Conservation (phyloP, 441 rosid genomes). For the Arabidopsis hybrid region DNA sequence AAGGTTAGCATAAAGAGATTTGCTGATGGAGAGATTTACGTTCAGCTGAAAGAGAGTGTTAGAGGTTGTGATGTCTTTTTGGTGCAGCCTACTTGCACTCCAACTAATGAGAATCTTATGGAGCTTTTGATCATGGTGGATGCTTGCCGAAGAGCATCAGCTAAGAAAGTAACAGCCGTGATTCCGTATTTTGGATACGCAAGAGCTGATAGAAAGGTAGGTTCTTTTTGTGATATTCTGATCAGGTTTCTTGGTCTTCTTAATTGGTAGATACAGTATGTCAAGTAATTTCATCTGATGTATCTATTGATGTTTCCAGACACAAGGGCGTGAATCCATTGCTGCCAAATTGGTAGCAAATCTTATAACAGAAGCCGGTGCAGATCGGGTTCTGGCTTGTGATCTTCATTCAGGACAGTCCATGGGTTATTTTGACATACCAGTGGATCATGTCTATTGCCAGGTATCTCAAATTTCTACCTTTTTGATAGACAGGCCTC, state of each 20-base stretch:
- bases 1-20: conserved; percentile 72
- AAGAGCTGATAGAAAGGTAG: conserved; percentile 85
- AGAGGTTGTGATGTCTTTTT: conserved; percentile 77
- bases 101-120: conserved; percentile 82
- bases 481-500: neutral
- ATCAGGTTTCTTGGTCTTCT: neutral
- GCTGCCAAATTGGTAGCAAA: conserved; percentile 85
- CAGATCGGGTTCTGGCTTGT: conserved; percentile 73
- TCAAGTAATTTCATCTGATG: neutral
- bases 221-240: conserved; percentile 34
- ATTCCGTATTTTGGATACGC: conserved; percentile 87
- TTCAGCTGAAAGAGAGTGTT: conserved; percentile 78
- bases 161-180: conserved; percentile 75
- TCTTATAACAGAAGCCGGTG: conserved; percentile 77
- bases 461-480: conserved; percentile 47
- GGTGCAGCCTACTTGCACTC: conserved; percentile 79
- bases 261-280: neutral
- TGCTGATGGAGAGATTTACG: conserved; percentile 79
- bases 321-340: conserved; percentile 85
- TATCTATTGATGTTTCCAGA: conserved; percentile 43
- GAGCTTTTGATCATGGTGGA: conserved; percentile 74
- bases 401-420: conserved; percentile 85
- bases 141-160: conserved; percentile 82
- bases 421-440: conserved; percentile 86
- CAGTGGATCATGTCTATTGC: conserved; percentile 77